A percentile compares a stretch with the other conserved stretches of the same genome.
phyloP scores from a whole-genome alignment of 306 rosid species.

The Glycine soja region DNA sequence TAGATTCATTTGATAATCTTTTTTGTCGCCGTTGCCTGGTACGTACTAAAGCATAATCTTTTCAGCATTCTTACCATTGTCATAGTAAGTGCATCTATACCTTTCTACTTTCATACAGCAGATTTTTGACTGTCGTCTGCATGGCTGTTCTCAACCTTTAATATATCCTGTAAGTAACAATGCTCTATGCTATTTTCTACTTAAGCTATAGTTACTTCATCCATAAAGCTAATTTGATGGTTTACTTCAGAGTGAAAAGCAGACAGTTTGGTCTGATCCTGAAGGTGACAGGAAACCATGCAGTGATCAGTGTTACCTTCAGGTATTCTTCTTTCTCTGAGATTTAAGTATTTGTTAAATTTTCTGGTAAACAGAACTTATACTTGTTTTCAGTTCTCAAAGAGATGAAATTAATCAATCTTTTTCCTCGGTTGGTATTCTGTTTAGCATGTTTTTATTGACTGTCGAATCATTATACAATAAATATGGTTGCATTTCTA shows the following conservation, averaged over 20 bases:
- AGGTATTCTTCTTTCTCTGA: conserved; percentile 60
- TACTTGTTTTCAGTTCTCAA: conserved; percentile 30
- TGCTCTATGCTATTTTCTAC: conserved; percentile 24
- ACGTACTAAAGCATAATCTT: conserved; percentile 44
- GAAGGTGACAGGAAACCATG: conserved; percentile 81
- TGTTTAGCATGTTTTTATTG: conserved; percentile 30
- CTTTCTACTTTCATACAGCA: conserved; percentile 62
- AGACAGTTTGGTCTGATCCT: conserved; percentile 71
- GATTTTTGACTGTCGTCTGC: conserved; percentile 93
- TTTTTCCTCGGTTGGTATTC: conserved; percentile 28
- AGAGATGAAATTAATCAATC: conserved; percentile 21
- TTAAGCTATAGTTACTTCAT: conserved; percentile 18
- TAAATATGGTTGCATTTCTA: conserved; percentile 36
- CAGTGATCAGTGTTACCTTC: conserved; percentile 85
- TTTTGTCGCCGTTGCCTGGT: conserved; percentile 98
- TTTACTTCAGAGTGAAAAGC: conserved; percentile 83
- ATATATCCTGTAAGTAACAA: conserved; percentile 78
- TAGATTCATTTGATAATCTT: conserved; percentile 97
- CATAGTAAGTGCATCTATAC: conserved; percentile 38
- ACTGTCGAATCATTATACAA: conserved; percentile 8
- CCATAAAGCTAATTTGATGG: conserved; percentile 49
- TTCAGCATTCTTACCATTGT: conserved; percentile 37
- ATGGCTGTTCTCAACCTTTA: conserved; percentile 88
- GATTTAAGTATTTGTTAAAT: conserved; percentile 29
- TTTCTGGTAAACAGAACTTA: conserved; percentile 16